phyloP scores from a whole-genome alignment of 1,139 yeast species.

The Wickerhamiella pararugosa region DNA sequence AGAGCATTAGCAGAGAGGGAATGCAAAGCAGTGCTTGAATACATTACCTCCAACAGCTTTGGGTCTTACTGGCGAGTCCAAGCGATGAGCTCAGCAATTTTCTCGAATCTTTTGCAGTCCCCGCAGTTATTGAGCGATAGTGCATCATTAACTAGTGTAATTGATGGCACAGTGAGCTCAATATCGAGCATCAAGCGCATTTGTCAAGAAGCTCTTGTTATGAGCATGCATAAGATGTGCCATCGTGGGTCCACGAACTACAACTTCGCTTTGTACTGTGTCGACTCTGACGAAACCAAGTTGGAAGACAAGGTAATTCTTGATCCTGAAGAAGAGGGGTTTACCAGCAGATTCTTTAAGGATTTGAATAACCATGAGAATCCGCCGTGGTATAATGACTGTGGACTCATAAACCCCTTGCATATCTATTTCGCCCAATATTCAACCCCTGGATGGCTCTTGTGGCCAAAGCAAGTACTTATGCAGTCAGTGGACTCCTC shows the following conservation, averaged over 20 bases:
- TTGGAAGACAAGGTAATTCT: not conserved
- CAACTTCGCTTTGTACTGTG: slow-evolving; percentile 24
- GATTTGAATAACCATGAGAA: not conserved
- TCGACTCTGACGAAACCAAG: slow-evolving; percentile 19
- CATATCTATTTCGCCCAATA: not conserved
- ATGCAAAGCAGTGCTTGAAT: too few species aligned
- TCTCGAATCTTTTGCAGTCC: slow-evolving; percentile 30
- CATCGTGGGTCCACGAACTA: slow-evolving; percentile 42
- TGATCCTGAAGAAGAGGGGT: not conserved
- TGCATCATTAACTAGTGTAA: slow-evolving; percentile 34
- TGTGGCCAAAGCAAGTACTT: slow-evolving; percentile 53
- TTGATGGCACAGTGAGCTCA: slow-evolving; percentile 41
- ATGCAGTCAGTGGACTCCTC: slow-evolving; percentile 23
- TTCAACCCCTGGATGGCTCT: slow-evolving; percentile 52
- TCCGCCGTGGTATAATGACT: slow-evolving; percentile 3
- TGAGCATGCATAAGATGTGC: slow-evolving; percentile 38
- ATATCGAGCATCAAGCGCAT: slow-evolving; percentile 61
- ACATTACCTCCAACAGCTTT: too few species aligned
- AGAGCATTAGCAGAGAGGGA: too few species aligned
- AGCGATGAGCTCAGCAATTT: slow-evolving; percentile 28
- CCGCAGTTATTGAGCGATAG: slow-evolving; percentile 30
- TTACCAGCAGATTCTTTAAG: not conserved
- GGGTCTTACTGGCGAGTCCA: too few species aligned
- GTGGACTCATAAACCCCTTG: not conserved
- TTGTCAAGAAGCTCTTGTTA: slow-evolving; percentile 49